Percentiles rank a stretch among this genome's conserved stretches.
phyloP scores from a whole-genome alignment of 208 protist genomes.

The Crithidia sp. region DNA sequence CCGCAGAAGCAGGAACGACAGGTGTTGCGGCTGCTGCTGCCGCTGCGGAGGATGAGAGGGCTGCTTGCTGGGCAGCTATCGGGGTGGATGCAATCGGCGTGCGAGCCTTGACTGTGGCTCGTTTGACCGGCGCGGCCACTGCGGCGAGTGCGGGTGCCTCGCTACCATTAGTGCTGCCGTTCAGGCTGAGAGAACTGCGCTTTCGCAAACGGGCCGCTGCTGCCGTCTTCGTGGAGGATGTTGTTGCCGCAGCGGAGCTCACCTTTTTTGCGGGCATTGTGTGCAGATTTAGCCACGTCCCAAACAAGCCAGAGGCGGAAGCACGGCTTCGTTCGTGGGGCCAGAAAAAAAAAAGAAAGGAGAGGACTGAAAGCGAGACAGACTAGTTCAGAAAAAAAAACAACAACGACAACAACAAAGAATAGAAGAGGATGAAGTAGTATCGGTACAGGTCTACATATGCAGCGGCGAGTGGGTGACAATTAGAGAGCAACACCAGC shows the following conservation, averaged over 20 bases:
- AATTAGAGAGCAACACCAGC: neutral
- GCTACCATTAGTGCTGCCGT: slow-evolving; percentile 15
- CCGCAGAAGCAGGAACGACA: neutral
- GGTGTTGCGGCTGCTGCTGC: neutral
- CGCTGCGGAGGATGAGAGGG: neutral
- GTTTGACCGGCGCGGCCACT: neutral
- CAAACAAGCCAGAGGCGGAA: no score
- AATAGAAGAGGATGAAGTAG: neutral
- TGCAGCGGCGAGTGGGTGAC: neutral
- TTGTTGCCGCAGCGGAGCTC: neutral
- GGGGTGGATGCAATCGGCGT: slow-evolving; percentile 4
- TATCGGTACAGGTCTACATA: neutral
- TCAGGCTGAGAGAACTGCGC: slow-evolving; percentile 6
- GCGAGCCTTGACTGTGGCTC: neutral
- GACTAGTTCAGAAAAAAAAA: neutral
- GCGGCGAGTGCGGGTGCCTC: neutral
- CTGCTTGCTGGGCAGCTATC: slow-evolving; percentile 9
- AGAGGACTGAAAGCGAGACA: neutral
- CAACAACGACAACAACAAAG: slow-evolving; percentile 14
- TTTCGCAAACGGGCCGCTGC: slow-evolving; percentile 4
- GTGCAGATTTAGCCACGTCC: neutral
- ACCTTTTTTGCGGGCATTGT: slow-evolving; percentile 26
- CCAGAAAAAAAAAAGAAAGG: neutral
- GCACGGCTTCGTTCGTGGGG: no score
- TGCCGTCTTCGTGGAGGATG: neutral